Evolutionary conservation across 345 rosid species (phyloP).

Genomic region (Psidium friedrichsthalianum): DNA sequence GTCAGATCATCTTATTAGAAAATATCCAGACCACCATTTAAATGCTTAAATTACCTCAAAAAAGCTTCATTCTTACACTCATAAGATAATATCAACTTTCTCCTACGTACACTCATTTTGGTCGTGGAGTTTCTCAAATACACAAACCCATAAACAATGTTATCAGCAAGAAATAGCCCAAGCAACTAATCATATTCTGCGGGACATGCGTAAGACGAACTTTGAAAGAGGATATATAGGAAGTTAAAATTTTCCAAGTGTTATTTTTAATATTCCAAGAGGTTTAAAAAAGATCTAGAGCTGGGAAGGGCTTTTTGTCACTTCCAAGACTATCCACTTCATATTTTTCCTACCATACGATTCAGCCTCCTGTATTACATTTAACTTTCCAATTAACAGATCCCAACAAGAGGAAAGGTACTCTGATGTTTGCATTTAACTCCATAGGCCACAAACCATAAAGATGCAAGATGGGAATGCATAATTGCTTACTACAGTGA

Average conservation of each 20-base stretch:
- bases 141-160: not conserved
- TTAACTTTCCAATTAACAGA: not conserved
- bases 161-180: not conserved
- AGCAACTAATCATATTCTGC: not conserved
- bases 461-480: not conserved
- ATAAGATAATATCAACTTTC: not conserved
- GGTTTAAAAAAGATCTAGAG: not conserved
- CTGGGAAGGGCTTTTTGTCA: not conserved
- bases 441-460: not conserved
- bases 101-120: not conserved
- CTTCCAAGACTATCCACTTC: not conserved
- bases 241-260: not conserved
- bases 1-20: not conserved
- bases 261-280: not conserved
- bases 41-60: not conserved
- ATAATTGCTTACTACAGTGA: not conserved
- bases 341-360: not conserved
- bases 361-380: not conserved
- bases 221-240: not conserved
- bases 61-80: not conserved
- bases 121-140: not conserved
- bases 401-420: not conserved
- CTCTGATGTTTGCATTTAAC: not conserved
- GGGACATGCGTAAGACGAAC: not conserved
- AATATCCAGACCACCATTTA: not conserved